phyloP scores from a whole-genome alignment of 78 protist species.

The Trichosphaerium sp. region DNA sequence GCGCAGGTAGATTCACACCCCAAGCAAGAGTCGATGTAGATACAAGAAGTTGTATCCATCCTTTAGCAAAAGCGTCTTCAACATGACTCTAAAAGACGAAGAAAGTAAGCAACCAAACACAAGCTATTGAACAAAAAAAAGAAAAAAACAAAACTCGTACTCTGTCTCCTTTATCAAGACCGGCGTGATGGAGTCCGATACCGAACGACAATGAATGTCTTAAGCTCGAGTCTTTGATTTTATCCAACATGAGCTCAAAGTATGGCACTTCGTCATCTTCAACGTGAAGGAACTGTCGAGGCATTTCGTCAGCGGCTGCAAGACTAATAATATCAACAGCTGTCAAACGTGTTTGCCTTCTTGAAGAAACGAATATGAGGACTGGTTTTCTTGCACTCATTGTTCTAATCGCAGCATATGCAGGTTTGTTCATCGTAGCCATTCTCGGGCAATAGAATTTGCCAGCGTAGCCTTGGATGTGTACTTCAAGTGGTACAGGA shows the following conservation, averaged over 20 bases:
- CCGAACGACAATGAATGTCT: slow-evolving; percentile 82
- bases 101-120: not conserved
- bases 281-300: slow-evolving; percentile 51
- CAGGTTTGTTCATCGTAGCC: slow-evolving; percentile 99
- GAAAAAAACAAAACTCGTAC: not conserved
- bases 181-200: slow-evolving; percentile 98
- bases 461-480: slow-evolving; percentile 89
- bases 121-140: not conserved
- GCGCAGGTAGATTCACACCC: slow-evolving; percentile 99
- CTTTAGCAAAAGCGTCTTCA: slow-evolving; percentile 62
- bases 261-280: slow-evolving; percentile 25
- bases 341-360: slow-evolving; percentile 98
- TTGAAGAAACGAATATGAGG: slow-evolving; percentile 91
- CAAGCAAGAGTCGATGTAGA: slow-evolving; percentile 98
- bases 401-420: slow-evolving; percentile 72
- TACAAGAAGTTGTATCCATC: slow-evolving; percentile 77
- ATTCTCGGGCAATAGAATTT: slow-evolving; percentile 99
- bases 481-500: slow-evolving; percentile 91
- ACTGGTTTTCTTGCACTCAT: slow-evolving; percentile 72
- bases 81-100: slow-evolving; percentile 10
- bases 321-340: slow-evolving; percentile 84
- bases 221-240: slow-evolving; percentile 58
- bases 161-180: slow-evolving; percentile 73
- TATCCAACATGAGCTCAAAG: slow-evolving; percentile 11
- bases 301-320: slow-evolving; percentile 46